phyloP scores from a whole-genome alignment of 2,329 filamentous ascomycete genomes.

The Ramularia collo-cygni region DNA sequence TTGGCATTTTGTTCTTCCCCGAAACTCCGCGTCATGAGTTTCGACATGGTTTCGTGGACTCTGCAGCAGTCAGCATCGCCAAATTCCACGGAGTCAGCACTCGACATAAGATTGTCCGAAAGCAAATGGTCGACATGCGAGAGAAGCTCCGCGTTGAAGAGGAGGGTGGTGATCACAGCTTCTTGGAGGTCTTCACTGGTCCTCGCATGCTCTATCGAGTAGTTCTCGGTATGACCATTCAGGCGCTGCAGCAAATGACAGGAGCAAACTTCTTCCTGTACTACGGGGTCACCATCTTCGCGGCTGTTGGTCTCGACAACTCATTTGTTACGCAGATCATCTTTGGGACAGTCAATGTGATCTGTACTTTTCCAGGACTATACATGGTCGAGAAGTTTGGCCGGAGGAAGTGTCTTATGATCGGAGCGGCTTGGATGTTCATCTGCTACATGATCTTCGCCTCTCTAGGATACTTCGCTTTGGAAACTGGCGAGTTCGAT shows the following conservation, averaged over 20 bases:
- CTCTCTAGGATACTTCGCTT: conserved; percentile 37
- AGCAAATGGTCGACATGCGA: conserved; percentile 39
- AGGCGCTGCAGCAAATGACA: conserved; percentile 58
- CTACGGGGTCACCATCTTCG: conserved; percentile 44
- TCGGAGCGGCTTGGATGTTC: conserved; percentile 42
- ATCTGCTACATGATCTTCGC: conserved; percentile 51
- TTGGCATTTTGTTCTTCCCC: conserved; percentile 39
- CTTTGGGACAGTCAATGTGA: conserved; percentile 39
- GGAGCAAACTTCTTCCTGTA: conserved; percentile 60
- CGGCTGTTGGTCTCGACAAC: conserved; percentile 14
- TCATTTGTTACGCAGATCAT: conserved; percentile 37
- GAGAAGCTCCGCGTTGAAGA: conserved; percentile 37
- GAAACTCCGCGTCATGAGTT: conserved; percentile 44
- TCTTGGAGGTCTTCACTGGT: conserved; percentile 45
- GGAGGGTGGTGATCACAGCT: conserved; percentile 38
- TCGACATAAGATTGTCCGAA: conserved; percentile 37
- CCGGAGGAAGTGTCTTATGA: conserved; percentile 38
- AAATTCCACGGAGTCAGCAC: conserved; percentile 41
- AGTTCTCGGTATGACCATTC: conserved; percentile 38
- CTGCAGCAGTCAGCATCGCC: conserved; percentile 35
- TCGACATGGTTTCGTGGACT: conserved; percentile 34
- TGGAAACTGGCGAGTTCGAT: conserved; percentile 25
- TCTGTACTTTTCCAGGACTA: conserved; percentile 38
- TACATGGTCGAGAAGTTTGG: conserved; percentile 43
- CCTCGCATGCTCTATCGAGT: conserved; percentile 44